Evolutionary conservation across 345 rosid species (phyloP).

Genomic region (Eucalyptus erythrocorys): DNA sequence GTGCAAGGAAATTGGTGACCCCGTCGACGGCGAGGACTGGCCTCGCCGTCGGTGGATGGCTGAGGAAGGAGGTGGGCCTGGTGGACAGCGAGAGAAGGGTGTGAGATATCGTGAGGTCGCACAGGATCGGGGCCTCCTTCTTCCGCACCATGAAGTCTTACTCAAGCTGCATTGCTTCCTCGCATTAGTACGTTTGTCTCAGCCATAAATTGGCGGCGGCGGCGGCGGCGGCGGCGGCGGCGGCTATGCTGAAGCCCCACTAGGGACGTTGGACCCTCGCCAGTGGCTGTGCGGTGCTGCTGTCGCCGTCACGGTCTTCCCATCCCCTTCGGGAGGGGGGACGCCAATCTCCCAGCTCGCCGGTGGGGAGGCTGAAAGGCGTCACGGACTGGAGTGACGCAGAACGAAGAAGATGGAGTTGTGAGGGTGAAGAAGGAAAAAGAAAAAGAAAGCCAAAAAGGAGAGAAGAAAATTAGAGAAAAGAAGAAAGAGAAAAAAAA

Average conservation of each 20-base stretch:
- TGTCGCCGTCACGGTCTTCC: neutral
- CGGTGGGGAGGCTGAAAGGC: neutral
- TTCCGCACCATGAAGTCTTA: neutral
- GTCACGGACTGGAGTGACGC: fast-evolving
- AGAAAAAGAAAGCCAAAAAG: fast-evolving
- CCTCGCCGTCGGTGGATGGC: neutral
- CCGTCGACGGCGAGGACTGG: neutral
- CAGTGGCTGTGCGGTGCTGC: neutral
- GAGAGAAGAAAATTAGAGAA: neutral
- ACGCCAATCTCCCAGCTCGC: neutral
- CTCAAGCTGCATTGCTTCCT: neutral
- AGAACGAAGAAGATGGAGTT: neutral
- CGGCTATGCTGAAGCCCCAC: neutral
- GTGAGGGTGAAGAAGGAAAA: neutral
- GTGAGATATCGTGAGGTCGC: neutral
- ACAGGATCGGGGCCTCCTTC: neutral
- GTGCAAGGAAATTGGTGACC: neutral
- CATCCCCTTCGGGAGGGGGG: neutral
- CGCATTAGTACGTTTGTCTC: neutral
- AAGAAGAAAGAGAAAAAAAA: neutral
- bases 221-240: too few relatives aligned
- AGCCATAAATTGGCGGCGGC: neutral
- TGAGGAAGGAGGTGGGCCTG: neutral
- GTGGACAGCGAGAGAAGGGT: neutral
- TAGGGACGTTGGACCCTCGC: neutral